Evolutionary conservation across 2,329 filamentous ascomycete species (phyloP).

Genomic region (Botryosphaeria dothidea): DNA sequence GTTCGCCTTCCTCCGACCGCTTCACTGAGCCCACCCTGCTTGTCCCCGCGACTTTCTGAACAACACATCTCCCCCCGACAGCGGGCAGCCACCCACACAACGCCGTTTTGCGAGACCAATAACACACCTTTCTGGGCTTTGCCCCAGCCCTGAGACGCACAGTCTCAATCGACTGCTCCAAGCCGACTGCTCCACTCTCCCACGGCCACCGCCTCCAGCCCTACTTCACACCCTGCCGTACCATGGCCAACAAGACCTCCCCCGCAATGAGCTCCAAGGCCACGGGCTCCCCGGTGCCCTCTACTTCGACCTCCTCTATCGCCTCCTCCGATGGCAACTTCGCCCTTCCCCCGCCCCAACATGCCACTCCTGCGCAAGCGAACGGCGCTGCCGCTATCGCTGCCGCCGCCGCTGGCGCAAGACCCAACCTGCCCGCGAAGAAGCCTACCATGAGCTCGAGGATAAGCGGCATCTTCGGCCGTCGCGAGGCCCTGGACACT

Average conservation of each 20-base stretch:
- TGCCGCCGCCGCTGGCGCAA: conserved; percentile 31
- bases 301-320: conserved; percentile 39
- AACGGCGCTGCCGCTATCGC: conserved; percentile 25
- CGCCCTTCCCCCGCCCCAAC: conserved; percentile 30
- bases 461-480: conserved; percentile 41
- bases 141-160: conserved; percentile 37
- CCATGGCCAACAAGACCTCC: conserved; percentile 35
- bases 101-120: conserved; percentile 37
- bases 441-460: conserved; percentile 47
- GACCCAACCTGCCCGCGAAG: conserved; percentile 28
- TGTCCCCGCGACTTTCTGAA: background rate
- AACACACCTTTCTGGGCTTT: conserved; percentile 39
- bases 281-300: conserved; percentile 33
- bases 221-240: conserved; percentile 4
- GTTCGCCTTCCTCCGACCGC: conserved; percentile 2
- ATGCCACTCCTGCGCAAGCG: conserved; percentile 22
- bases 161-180: conserved; percentile 19
- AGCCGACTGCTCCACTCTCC: conserved; percentile 26
- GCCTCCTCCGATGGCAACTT: conserved; percentile 38
- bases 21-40: conserved; percentile 4
- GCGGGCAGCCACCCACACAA: background rate
- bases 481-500: conserved; percentile 27
- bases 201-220: conserved; percentile 35
- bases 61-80: conserved; percentile 9
- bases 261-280: conserved; percentile 31